Evolutionary conservation across 2,329 filamentous ascomycete species (phyloP).

Genomic region (Aspergillus ibericus): DNA sequence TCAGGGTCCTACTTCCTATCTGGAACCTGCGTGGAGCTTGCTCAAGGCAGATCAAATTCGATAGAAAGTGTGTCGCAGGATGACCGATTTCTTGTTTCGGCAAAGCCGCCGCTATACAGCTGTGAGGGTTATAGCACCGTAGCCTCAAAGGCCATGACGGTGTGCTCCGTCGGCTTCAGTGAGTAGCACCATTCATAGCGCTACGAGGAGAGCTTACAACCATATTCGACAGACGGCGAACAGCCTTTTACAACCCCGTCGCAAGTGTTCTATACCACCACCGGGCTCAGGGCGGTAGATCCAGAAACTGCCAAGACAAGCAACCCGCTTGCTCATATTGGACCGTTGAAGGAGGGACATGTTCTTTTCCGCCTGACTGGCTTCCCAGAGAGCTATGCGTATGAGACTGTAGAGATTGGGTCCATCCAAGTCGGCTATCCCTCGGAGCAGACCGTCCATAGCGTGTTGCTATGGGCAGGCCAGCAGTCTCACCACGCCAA

Average conservation of each 20-base stretch:
- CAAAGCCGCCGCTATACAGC: not conserved
- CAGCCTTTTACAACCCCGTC: not conserved
- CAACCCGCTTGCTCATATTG: not conserved
- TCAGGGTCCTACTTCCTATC: not conserved
- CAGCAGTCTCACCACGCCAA: not conserved
- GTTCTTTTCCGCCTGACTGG: not conserved
- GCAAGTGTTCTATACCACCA: not conserved
- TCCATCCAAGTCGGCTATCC: not conserved
- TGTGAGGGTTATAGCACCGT: not conserved
- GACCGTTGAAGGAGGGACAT: not conserved
- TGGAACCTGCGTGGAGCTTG: not conserved
- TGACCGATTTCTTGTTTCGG: not conserved
- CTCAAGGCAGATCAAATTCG: not conserved
- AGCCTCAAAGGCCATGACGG: not conserved
- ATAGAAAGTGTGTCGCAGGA: not conserved
- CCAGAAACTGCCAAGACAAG: not conserved
- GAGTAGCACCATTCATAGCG: not conserved
- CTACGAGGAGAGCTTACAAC: too few species aligned
- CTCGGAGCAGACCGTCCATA: not conserved
- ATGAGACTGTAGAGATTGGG: not conserved
- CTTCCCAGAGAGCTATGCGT: not conserved
- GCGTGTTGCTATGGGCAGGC: not conserved
- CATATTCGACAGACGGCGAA: not conserved
- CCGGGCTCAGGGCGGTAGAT: not conserved
- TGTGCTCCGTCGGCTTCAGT: not conserved